Conservation (phyloP, 2,329 filamentous ascomycete genomes). For the Aspergillus niger region DNA sequence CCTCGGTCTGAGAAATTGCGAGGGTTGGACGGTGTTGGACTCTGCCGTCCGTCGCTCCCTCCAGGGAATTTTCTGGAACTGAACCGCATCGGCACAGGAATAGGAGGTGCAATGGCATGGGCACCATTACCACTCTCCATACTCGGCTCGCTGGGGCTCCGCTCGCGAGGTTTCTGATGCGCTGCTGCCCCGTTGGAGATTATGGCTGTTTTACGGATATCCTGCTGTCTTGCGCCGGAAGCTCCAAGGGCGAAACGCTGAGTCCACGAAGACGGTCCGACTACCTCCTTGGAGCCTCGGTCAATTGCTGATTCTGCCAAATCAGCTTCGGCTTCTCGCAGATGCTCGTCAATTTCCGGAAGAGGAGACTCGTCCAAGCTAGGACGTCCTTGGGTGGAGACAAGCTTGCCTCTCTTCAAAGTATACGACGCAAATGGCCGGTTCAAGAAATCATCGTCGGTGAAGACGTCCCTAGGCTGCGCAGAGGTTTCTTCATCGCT, state of each 20-base stretch:
- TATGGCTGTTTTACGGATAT: slow-evolving; percentile 76
- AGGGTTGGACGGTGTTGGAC: slow-evolving; percentile 67
- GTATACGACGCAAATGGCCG: slow-evolving; percentile 49
- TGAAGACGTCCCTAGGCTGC: slow-evolving; percentile 38
- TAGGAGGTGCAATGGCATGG: slow-evolving; percentile 65
- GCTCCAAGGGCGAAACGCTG: slow-evolving; percentile 43
- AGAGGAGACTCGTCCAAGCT: slow-evolving; percentile 37
- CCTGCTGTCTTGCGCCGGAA: slow-evolving; percentile 52
- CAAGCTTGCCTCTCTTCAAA: slow-evolving; percentile 45
- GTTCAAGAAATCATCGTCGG: slow-evolving; percentile 48
- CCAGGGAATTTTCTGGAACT: slow-evolving; percentile 77
- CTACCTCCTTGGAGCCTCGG: slow-evolving; percentile 13
- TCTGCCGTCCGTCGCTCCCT: slow-evolving; percentile 74
- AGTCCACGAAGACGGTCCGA: slow-evolving; percentile 16
- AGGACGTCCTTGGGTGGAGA: slow-evolving; percentile 36
- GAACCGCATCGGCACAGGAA: slow-evolving; percentile 85
- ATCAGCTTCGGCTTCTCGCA: slow-evolving; percentile 33
- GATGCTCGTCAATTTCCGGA: slow-evolving; percentile 42
- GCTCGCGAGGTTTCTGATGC: slow-evolving; percentile 64
- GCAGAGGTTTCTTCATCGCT: slow-evolving; percentile 53
- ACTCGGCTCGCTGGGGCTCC: slow-evolving; percentile 50
- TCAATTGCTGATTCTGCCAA: slow-evolving; percentile 22
- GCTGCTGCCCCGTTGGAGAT: slow-evolving; percentile 76
- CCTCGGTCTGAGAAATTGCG: slow-evolving; percentile 58
- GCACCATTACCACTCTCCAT: slow-evolving; percentile 42